phyloP scores from a whole-genome alignment of 2,329 filamentous ascomycete species.

The Penicillium sp. region DNA sequence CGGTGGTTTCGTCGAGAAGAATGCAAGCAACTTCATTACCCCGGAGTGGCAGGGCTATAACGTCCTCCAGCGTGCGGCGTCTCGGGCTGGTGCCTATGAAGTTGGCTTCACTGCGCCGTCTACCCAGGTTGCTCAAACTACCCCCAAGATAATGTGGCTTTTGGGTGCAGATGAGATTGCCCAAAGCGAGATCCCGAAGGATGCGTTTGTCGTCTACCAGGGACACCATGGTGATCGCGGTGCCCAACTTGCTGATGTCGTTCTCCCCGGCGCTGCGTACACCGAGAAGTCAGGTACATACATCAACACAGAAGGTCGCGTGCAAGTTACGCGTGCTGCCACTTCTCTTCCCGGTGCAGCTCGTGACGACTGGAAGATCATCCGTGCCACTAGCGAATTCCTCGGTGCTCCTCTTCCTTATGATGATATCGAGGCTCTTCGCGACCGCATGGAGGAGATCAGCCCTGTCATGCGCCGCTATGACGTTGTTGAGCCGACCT shows the following conservation, averaged over 20 bases:
- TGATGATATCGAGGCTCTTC: slow-evolving; percentile 82
- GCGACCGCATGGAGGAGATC: slow-evolving; percentile 93
- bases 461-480: slow-evolving; percentile 86
- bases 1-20: slow-evolving; percentile 88
- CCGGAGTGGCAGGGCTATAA: slow-evolving; percentile 97
- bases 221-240: slow-evolving; percentile 95
- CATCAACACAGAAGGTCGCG: slow-evolving; percentile 95
- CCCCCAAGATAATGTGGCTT: slow-evolving; percentile 94
- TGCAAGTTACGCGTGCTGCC: slow-evolving; percentile 88
- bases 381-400: slow-evolving; percentile 89
- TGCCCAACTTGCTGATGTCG: slow-evolving; percentile 86
- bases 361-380: slow-evolving; percentile 98
- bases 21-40: slow-evolving; percentile 81
- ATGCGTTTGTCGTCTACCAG: slow-evolving; percentile 96
- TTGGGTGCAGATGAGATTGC: slow-evolving; percentile 90
- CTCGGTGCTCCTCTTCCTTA: slow-evolving; percentile 83
- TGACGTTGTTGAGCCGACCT: slow-evolving; percentile 81
- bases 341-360: slow-evolving; percentile 85
- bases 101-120: slow-evolving; percentile 91
- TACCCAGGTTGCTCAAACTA: slow-evolving; percentile 73
- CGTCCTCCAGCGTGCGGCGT: slow-evolving; percentile 88
- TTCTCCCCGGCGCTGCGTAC: slow-evolving; percentile 92
- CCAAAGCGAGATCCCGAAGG: slow-evolving; percentile 84
- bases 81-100: slow-evolving; percentile 89
- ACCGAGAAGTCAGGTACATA: slow-evolving; percentile 96